These are phyloP conservation scores for Chalciporus chontae DNA, from an alignment of 768 basidiomycete genomes.

Conservation along the genomic window DNA sequence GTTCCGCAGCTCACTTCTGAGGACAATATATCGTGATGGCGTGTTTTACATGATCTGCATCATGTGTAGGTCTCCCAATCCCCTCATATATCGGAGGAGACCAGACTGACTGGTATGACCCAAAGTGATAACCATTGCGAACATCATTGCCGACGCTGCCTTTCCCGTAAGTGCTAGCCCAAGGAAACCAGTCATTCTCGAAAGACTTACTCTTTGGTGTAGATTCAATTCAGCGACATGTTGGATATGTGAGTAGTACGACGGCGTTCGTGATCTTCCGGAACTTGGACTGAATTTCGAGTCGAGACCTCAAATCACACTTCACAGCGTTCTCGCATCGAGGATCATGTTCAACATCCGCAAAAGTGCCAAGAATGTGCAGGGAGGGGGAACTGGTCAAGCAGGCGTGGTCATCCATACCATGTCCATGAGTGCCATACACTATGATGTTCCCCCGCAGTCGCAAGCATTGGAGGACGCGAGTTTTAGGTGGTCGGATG, in stretches of 20 bases:
- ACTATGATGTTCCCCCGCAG: background rate
- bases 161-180: background rate
- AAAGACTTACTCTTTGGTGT: background rate
- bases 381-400: background rate
- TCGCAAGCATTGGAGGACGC: background rate
- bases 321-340: constrained; percentile 6
- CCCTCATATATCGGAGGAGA: too few species aligned
- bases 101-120: background rate
- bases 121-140: constrained; percentile 3
- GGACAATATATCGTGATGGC: constrained; percentile 1
- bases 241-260: background rate
- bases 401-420: background rate
- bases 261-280: too few species aligned
- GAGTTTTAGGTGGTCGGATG: background rate
- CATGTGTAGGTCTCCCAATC: background rate
- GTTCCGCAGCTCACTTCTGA: background rate
- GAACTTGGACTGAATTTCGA: background rate
- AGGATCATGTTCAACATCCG: constrained; percentile 7
- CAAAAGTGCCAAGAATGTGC: background rate
- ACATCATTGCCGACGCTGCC: background rate
- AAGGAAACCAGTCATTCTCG: background rate
- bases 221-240: background rate
- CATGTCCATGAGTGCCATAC: background rate
- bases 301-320: background rate
- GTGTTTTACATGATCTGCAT: constrained; percentile 2